A percentile compares a stretch with the other conserved stretches of the same genome.
These are phyloP conservation scores for Coprinellus micaceus DNA, from an alignment of 768 basidiomycete genomes.

Conservation along the genomic window DNA sequence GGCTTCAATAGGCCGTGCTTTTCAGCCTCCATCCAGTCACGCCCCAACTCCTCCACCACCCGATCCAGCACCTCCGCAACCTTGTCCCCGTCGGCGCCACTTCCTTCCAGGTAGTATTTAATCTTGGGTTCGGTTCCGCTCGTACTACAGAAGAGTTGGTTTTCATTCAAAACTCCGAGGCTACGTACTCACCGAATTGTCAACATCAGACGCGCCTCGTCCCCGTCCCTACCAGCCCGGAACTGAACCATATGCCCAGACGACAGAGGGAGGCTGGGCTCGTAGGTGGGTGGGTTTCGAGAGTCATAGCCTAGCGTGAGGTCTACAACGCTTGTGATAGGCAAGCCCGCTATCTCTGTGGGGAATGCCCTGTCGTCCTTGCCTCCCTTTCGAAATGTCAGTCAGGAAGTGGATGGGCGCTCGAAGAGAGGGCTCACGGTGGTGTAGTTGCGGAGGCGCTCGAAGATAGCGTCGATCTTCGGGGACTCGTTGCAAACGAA, in stretches of 20 bases:
- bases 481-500: constrained; percentile 68
- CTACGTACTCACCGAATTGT: constrained; percentile 56
- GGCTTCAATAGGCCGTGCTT: constrained; percentile 28
- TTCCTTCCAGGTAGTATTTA: constrained; percentile 87
- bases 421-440: too few species aligned
- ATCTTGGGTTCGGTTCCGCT: constrained; percentile 94
- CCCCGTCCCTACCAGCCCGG: constrained; percentile 41
- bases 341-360: constrained; percentile 52
- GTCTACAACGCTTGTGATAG: constrained; percentile 64
- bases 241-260: constrained; percentile 88
- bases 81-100: constrained; percentile 45
- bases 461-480: constrained; percentile 69
- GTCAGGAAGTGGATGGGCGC: background rate
- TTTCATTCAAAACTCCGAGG: background rate
- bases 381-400: background rate
- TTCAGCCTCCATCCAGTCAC: constrained; percentile 65
- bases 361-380: constrained; percentile 48
- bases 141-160: constrained; percentile 44
- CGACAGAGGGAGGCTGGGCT: constrained; percentile 64
- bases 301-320: constrained; percentile 78
- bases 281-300: constrained; percentile 59
- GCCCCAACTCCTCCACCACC: constrained; percentile 59
- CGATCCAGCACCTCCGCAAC: constrained; percentile 49
- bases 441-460: constrained; percentile 56
- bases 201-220: constrained; percentile 52